Base-by-base conservation (phyloP, 441 rosid species). In the Flueggea neowawraea region DNA sequence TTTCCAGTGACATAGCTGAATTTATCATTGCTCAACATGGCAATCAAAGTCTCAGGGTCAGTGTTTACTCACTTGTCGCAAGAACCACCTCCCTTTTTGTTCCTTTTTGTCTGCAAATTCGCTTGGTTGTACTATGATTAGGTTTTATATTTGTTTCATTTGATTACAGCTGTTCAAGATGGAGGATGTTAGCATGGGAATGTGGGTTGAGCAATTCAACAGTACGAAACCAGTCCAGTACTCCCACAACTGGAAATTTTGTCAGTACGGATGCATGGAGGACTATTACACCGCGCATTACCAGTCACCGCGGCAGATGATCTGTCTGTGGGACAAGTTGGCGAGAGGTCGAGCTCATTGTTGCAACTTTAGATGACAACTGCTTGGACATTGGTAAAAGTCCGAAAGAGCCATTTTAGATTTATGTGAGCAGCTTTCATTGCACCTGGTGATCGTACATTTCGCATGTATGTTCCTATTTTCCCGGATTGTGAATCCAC, bases 171-270 rank as follows among this genome's bases (percentile, higher is more conserved):
- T 91, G 32, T 95, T 95, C 80, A 95, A 91, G 87, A 95, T 95
- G 99, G 99, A 95, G 78, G 99, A 95, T 75, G 99, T 95, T 60
- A 95, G 97, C 70, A 89, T 95, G 97, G 97, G 99, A 72, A 76
- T 89, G 92, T 94, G 99, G 99, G 96, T 94, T 50, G 89, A 86
- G 84, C 81, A 87, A 69, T 89, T 86, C 80, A 91, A 94, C 70
- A 61, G 81, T 32, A 54, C 92, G 1, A 66, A 22, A 3, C 39
- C 86, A 2, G 99, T 95, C 4, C 94, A 89, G 64, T 91, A 91
- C 75, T 89, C 92, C 6, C 99, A 94, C 76, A 89, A 70, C 71
- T 87, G 96, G 96, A 95, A 95, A 67, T 95, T 91, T 73, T 91
- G 99, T 65, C 99, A 95, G 64, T 91, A 84, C 8, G 99, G 97